Base-by-base conservation (phyloP, 805 yeast genomes). In the Cyberlindnera misumaiensis region DNA sequence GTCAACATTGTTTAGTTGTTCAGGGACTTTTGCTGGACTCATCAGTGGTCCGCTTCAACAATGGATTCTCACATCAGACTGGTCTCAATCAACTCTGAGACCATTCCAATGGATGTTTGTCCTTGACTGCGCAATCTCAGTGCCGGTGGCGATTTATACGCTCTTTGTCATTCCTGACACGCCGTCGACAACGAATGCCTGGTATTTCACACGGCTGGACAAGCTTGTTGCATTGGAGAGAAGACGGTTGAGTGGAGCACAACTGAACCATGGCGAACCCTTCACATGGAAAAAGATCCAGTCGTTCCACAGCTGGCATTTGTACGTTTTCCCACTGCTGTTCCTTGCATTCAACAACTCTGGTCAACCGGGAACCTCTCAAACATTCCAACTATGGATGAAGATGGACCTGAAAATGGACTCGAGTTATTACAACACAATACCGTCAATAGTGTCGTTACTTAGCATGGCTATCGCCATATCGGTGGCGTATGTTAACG, bases 371-470 rank as follows among this genome's bases (percentile, higher is more conserved):
- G 51, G 52, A 2, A 32, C 58, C 6, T 70, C 63, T 37, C 73
- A 73, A 11, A 62, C 76, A 0, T 60, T 72, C 40, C 56, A 60
- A 18, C 54, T 65, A 3, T 73, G 76, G 77, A 70, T 66, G 56
- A 64, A 64, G 40, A 43, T 44, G 26, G 65, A 59, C 31, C 51
- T 62, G 16, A 48, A 54, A 7, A 51, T 67, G 26, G 43, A 59
- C 0, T 49, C 67, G 2, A 44, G 43, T 3, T 43, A 58, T 30
- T 68, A 67, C 46, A 69, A 70, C 42, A 59, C 53, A 6, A 64
- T 60, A 37, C 74, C 74, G 1, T 59, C 73, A 1, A 52, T 59
- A 4, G 43, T 66, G 12, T 47, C 55, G 27, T 72, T 63, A 12
- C 49, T 59, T 7, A 65, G 68, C 8, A 68, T 70, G 30, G 63